Evolutionary conservation across 2,329 filamentous ascomycete species (phyloP).

Genomic region (Cercospora berteroae): DNA sequence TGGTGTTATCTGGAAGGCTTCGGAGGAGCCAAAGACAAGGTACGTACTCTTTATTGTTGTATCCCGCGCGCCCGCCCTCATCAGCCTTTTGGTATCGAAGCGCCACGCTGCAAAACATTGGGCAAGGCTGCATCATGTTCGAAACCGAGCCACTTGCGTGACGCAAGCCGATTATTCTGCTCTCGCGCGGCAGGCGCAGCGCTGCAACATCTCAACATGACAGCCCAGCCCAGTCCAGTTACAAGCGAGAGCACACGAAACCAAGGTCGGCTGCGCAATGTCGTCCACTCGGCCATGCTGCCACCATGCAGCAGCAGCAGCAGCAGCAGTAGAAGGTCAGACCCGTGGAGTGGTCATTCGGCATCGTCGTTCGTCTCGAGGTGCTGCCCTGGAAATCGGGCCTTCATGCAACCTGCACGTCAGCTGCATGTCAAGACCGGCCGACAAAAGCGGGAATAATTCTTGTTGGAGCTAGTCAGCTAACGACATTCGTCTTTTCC

Average conservation of each 20-base stretch:
- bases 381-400: slow-evolving; percentile 24
- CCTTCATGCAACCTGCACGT: slow-evolving; percentile 25
- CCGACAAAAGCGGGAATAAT: neutral
- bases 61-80: neutral
- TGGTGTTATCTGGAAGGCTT: slow-evolving; percentile 98
- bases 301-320: neutral
- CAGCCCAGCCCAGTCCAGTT: neutral
- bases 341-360: slow-evolving; percentile 4
- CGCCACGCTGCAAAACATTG: neutral
- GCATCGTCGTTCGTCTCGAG: neutral
- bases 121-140: neutral
- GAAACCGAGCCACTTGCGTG: neutral
- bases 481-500: slow-evolving; percentile 16
- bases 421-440: slow-evolving; percentile 2
- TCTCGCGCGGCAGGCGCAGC: neutral
- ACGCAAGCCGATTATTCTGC: neutral
- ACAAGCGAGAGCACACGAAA: neutral
- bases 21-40: slow-evolving; percentile 97
- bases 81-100: neutral
- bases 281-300: neutral
- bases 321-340: neutral
- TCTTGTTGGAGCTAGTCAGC: neutral
- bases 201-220: neutral
- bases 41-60: slow-evolving; percentile 55
- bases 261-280: neutral